Conservation (phyloP, 1,139 yeast species). For the Yamadazyma mexicana region DNA sequence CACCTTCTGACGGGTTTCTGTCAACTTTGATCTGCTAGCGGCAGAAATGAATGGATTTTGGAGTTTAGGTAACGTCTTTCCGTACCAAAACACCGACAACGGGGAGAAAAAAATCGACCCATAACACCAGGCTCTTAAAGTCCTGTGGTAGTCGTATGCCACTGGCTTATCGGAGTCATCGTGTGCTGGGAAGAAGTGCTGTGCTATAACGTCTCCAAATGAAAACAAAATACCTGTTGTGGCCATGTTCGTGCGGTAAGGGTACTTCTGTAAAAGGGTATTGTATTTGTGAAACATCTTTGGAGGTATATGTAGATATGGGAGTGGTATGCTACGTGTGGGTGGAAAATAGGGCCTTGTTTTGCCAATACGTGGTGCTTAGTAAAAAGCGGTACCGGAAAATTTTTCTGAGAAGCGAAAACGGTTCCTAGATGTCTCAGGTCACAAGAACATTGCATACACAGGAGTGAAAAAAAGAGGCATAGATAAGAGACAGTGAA, state of each 20-base stretch:
- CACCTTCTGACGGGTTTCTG: conserved; percentile 20
- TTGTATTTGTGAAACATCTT: conserved; percentile 36
- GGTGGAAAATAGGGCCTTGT: too few relatives aligned
- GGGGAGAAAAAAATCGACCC: conserved; percentile 83
- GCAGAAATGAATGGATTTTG: conserved; percentile 38
- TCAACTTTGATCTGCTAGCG: conserved; percentile 13
- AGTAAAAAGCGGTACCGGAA: neutral
- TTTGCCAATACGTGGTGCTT: neutral
- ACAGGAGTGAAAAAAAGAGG: neutral
- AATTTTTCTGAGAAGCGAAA: neutral
- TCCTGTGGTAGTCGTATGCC: conserved; percentile 33
- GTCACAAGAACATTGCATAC: neutral
- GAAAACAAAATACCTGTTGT: conserved; percentile 68
- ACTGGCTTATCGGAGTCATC: conserved; percentile 17
- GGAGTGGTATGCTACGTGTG: neutral
- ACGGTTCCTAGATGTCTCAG: neutral
- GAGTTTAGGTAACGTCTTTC: conserved; percentile 50
- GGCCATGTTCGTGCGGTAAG: conserved; percentile 54
- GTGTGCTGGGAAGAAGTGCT: conserved; percentile 48
- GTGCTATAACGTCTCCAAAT: conserved; percentile 75
- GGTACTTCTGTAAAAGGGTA: conserved; percentile 42
- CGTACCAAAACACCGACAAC: conserved; percentile 71
- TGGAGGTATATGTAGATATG: neutral
- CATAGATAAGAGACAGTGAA: neutral
- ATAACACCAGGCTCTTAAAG: conserved; percentile 65